Evolutionary conservation across 768 basidiomycete species (phyloP).

Genomic region (Leucocoprinus sp.): DNA sequence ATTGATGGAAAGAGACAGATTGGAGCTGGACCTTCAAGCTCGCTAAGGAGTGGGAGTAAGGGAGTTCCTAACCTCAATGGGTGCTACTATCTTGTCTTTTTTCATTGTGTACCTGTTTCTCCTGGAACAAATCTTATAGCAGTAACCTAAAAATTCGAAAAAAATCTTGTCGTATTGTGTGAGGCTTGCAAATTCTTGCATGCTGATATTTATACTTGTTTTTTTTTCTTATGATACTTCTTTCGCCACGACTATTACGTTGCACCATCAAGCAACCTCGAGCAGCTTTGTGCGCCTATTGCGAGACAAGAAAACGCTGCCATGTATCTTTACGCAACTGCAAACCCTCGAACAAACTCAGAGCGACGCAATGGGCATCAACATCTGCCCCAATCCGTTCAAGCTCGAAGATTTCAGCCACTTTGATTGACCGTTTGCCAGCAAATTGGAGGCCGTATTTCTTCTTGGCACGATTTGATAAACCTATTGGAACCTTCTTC

Average conservation of each 20-base stretch:
- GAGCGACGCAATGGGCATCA: conserved; percentile 1
- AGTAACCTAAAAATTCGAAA: neutral
- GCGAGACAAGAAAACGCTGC: neutral
- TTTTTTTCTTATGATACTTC: neutral
- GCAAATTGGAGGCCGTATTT: conserved; percentile 64
- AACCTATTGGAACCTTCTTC: conserved; percentile 89
- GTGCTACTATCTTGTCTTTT: neutral
- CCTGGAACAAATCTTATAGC: conserved; percentile 3
- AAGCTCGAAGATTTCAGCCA: conserved; percentile 13
- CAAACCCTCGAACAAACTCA: neutral
- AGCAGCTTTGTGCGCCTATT: neutral
- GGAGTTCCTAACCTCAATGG: neutral
- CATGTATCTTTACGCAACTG: neutral
- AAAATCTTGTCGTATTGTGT: neutral
- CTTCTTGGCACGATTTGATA: conserved; percentile 84
- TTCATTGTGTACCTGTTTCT: conserved; percentile 5
- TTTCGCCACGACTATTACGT: neutral
- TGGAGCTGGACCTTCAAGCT: conserved; percentile 91
- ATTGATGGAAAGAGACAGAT: conserved; percentile 31
- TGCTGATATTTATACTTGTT: too few species aligned
- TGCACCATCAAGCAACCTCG: neutral
- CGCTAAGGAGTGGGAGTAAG: conserved; percentile 76
- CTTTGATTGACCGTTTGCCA: conserved; percentile 69
- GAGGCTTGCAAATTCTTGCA: too few species aligned
- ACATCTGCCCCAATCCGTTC: conserved; percentile 3